Conservation (phyloP, 164 flowering plant species). For the Tetracentron sinense region DNA sequence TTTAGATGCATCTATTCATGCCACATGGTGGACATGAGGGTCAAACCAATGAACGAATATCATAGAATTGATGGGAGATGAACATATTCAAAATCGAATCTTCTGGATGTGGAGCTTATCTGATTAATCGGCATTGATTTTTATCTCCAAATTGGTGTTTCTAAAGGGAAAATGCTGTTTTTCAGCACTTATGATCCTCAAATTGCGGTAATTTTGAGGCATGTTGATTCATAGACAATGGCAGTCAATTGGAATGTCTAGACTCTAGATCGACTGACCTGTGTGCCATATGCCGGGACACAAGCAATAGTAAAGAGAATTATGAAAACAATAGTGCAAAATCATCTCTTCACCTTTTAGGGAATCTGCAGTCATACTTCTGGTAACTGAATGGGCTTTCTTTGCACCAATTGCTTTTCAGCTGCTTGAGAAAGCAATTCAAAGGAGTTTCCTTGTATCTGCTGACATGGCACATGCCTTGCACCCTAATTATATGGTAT, state of each 20-base stretch:
- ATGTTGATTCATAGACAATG: background rate
- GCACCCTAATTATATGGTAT: conserved; percentile 96
- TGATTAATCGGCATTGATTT: background rate
- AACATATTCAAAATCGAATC: too few species aligned
- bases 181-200: too few species aligned
- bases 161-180: too few species aligned
- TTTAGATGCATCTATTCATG: too few species aligned
- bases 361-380: background rate
- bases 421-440: conserved; percentile 76
- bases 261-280: background rate
- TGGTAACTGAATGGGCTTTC: background rate
- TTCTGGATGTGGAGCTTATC: too few species aligned
- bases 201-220: background rate
- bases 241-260: too few species aligned
- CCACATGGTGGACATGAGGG: too few species aligned
- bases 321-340: background rate
- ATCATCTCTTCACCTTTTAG: background rate
- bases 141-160: too few species aligned
- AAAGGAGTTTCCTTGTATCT: conserved; percentile 85
- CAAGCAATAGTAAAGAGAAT: background rate
- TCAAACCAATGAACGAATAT: too few species aligned
- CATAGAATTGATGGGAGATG: too few species aligned
- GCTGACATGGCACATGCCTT: conserved; percentile 99
- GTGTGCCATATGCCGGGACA: background rate
- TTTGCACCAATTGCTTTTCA: conserved; percentile 28